Conservation (phyloP, 2,329 filamentous ascomycete species). For the Botrytis fabae region DNA sequence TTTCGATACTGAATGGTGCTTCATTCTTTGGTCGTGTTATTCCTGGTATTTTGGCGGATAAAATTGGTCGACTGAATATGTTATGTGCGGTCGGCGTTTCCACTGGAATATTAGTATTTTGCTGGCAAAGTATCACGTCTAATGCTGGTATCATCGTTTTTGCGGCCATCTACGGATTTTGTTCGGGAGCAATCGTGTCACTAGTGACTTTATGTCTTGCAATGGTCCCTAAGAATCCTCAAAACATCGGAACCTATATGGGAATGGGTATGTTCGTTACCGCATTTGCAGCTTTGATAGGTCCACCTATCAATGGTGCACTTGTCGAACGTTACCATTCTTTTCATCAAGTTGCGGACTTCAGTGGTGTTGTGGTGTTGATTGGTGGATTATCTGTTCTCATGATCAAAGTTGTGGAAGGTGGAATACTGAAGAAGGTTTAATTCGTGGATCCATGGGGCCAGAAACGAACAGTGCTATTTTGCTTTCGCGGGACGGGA, state of each 20-base stretch:
- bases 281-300: conserved; percentile 63
- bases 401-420: conserved; percentile 22
- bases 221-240: conserved; percentile 57
- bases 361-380: conserved; percentile 35
- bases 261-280: conserved; percentile 64
- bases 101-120: conserved; percentile 22
- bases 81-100: background rate
- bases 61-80: conserved; percentile 41
- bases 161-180: conserved; percentile 25
- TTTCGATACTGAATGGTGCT: conserved; percentile 49
- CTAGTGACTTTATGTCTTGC: conserved; percentile 30
- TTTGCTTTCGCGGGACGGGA: background rate
- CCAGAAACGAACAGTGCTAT: background rate
- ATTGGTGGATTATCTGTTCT: conserved; percentile 26
- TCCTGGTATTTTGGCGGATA: conserved; percentile 20
- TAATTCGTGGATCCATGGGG: background rate
- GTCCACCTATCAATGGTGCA: conserved; percentile 66
- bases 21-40: conserved; percentile 24
- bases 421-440: conserved; percentile 11
- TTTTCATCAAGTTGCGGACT: conserved; percentile 32
- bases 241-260: conserved; percentile 68
- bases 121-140: conserved; percentile 21
- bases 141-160: conserved; percentile 21
- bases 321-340: conserved; percentile 56
- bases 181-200: conserved; percentile 40